phyloP scores from a whole-genome alignment of 345 rosid genomes.

The Camelina neglecta region DNA sequence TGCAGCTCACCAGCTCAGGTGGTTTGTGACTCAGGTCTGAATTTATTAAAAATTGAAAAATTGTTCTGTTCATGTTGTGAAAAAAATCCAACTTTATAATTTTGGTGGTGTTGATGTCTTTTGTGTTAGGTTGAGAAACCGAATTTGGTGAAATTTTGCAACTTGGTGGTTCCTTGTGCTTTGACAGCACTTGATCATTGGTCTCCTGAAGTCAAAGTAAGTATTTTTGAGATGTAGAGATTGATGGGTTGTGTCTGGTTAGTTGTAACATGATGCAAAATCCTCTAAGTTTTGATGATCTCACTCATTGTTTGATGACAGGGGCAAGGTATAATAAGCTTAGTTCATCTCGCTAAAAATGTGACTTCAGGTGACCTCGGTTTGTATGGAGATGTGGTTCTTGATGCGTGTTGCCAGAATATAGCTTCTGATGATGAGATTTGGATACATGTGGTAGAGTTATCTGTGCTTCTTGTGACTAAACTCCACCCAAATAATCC shows the following conservation, averaged over 20 bases:
- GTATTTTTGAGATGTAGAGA: conserved; percentile 23
- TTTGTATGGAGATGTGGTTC: conserved; percentile 70
- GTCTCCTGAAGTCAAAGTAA: conserved; percentile 89
- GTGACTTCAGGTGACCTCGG: conserved; percentile 64
- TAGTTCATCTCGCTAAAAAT: conserved; percentile 64
- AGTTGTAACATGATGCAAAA: background rate
- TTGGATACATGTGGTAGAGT: conserved; percentile 79
- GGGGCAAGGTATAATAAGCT: conserved; percentile 89
- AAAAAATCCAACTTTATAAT: conserved; percentile 7
- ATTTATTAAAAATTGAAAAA: background rate
- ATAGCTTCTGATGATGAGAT: conserved; percentile 77
- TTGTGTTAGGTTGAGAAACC: conserved; percentile 61
- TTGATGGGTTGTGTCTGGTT: background rate
- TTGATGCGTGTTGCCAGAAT: conserved; percentile 91
- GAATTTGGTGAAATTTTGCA: conserved; percentile 61
- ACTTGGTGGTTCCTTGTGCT: conserved; percentile 86
- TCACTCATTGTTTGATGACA: conserved; percentile 47
- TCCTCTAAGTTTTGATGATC: conserved; percentile 3
- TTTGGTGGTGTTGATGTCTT: background rate
- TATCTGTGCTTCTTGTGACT: conserved; percentile 75
- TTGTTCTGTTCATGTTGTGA: background rate
- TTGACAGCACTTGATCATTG: conserved; percentile 91
- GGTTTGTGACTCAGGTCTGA: conserved; percentile 85
- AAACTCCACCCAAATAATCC: conserved; percentile 61
- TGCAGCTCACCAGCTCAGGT: conserved; percentile 78